Evolutionary conservation across 768 basidiomycete genomes (phyloP).

Genomic region (Xerocomus spinulosus): DNA sequence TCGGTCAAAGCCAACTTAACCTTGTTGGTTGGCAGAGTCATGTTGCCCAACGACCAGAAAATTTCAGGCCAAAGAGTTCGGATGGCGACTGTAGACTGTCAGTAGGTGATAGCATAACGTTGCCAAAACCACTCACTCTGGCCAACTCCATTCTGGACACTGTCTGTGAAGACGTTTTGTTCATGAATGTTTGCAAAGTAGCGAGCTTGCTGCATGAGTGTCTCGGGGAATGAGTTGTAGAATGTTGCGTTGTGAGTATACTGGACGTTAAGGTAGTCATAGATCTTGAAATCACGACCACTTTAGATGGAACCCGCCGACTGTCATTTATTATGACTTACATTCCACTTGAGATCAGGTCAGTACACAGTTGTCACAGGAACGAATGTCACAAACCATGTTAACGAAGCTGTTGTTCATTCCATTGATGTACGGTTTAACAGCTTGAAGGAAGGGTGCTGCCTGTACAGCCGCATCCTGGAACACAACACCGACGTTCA

Average conservation of each 20-base stretch:
- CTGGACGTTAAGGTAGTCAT: conserved; percentile 72
- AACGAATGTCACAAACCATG: conserved; percentile 43
- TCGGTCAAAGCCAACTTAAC: conserved; percentile 73
- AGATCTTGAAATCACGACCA: conserved; percentile 43
- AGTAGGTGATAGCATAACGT: neutral
- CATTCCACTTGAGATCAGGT: conserved; percentile 58
- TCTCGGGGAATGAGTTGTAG: conserved; percentile 64
- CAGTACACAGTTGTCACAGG: conserved; percentile 4
- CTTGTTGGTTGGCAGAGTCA: conserved; percentile 69
- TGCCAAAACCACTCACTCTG: conserved; percentile 53
- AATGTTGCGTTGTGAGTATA: conserved; percentile 79
- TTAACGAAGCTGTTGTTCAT: conserved; percentile 61
- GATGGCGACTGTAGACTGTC: conserved; percentile 58
- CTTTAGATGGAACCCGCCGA: neutral
- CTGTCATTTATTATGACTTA: conserved; percentile 32
- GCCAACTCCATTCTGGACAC: conserved; percentile 55
- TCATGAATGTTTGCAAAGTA: conserved; percentile 77
- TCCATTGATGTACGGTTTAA: conserved; percentile 65
- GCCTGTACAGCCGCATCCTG: conserved; percentile 51
- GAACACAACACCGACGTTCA: conserved; percentile 39
- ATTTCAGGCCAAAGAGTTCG: conserved; percentile 72
- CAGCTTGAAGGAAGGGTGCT: conserved; percentile 57
- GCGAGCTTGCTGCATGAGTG: conserved; percentile 65
- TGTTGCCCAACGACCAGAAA: conserved; percentile 65
- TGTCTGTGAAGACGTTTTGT: conserved; percentile 64